These are phyloP conservation scores for Leishmania turanica DNA, from an alignment of 208 protist genomes.

Conservation along the genomic window DNA sequence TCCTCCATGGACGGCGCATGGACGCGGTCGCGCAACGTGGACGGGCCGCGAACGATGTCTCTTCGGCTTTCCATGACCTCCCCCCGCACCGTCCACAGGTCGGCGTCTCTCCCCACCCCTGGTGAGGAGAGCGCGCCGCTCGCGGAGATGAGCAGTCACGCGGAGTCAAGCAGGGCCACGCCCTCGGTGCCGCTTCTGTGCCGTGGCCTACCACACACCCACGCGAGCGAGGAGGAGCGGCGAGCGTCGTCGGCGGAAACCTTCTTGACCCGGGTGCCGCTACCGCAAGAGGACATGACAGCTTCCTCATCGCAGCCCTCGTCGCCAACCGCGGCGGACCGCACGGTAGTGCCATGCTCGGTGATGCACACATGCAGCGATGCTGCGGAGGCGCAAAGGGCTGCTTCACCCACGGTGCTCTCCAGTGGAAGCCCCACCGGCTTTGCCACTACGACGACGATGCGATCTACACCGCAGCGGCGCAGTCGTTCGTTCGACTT, in stretches of 20 bases:
- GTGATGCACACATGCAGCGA: not conserved
- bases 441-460: not conserved
- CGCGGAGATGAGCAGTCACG: not conserved
- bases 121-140: not conserved
- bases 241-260: constrained; percentile 5
- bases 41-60: not conserved
- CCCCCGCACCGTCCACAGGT: not conserved
- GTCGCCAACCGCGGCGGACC: not conserved
- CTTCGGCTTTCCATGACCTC: not conserved
- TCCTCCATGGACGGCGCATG: not conserved
- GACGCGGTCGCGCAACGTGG: not conserved
- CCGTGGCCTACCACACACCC: not conserved
- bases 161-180: not conserved
- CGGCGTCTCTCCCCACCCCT: not conserved
- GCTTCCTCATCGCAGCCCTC: not conserved
- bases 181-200: not conserved
- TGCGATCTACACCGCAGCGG: not conserved
- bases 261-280: not conserved
- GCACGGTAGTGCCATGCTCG: not conserved
- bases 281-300: not conserved
- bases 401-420: not conserved
- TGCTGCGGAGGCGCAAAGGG: not conserved
- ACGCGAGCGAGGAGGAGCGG: constrained; percentile 2
- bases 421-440: not conserved
- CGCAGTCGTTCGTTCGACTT: constrained; percentile 13